These are phyloP conservation scores for Amanita jacksonii DNA, from an alignment of 768 basidiomycete genomes.

Conservation along the genomic window DNA sequence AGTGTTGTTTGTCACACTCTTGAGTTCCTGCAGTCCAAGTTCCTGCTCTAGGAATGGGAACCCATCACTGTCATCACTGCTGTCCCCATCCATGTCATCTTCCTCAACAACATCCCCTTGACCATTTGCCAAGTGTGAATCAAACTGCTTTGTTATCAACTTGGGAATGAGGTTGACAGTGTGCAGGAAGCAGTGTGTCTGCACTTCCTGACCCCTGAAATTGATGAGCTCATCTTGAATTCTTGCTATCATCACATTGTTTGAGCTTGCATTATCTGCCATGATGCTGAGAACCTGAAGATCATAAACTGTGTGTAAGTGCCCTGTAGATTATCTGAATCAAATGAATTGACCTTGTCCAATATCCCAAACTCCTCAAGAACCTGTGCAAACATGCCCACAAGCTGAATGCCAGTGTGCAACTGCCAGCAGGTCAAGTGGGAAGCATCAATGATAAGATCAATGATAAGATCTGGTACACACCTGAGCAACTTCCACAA, in stretches of 20 bases:
- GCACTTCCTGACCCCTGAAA: neutral
- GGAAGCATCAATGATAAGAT: too few species aligned
- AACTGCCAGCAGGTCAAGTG: neutral
- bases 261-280: constrained; percentile 25
- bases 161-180: neutral
- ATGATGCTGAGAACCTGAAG: constrained; percentile 22
- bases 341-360: too few species aligned
- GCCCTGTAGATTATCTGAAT: too few species aligned
- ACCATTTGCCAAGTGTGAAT: neutral
- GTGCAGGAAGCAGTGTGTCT: neutral
- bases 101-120: neutral
- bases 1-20: too few species aligned
- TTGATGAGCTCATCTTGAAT: constrained; percentile 10
- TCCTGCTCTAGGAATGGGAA: too few species aligned
- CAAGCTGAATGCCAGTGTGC: neutral
- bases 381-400: too few species aligned
- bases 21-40: too few species aligned
- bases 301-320: too few species aligned
- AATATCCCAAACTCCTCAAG: too few species aligned
- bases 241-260: constrained; percentile 25
- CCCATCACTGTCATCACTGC: too few species aligned
- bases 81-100: too few species aligned
- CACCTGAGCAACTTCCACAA: constrained; percentile 10
- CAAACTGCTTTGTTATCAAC: neutral
- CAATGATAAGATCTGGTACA: too few species aligned